Evolutionary conservation across 345 rosid genomes (phyloP), one percentile per base, ranked within the genome.

Genomic region (Viola odorata): DNA sequence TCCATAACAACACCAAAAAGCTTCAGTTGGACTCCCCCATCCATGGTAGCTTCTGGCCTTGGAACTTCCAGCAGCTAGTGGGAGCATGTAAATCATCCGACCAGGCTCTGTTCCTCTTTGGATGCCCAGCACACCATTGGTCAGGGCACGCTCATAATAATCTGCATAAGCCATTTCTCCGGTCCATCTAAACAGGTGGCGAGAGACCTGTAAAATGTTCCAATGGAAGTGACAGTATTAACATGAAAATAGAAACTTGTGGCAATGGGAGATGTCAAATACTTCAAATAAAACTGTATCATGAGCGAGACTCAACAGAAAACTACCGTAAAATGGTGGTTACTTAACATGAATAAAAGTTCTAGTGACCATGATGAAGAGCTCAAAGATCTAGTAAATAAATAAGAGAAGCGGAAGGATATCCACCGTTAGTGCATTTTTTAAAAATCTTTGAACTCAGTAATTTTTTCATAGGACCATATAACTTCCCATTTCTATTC

Each of bases 1-100:
- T 63, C 96, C 97, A 77, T 94, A 94, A 71, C 97, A 94, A 81
- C 99, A 94, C 99, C 99, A 94, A 68, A 94, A 94, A n/a, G 91
- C 55, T 51, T 72, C 52, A 50, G 74, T 76, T 23, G 73, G 77
- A 62, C 87, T 82, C 75, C 96, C 99, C 99, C 99, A 94, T 57
- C 87, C 79, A 57, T 89, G 99, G 68, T 68, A 67, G 78, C 85
- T 83, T 59, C 53, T 70, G 3, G 90, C 95, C 70, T 88, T 90
- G 56, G 99, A 94, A 64, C 75, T 80, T 53, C 98, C 96, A 16
- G 61, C 83, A 37, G 78, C 77, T 48, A 76, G 75, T 61, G 98
- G 98, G 55, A 92, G 98, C 96, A 92, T 86, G 87, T 90, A 94
- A 68, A 89, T 90, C 99, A 90, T 94, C 42, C 80, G 65, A 60